A percentile compares a stretch with the other conserved stretches of the same genome.
phyloP scores from a whole-genome alignment of 2,329 filamentous ascomycete genomes.

The Dactylellina drechsleri region DNA sequence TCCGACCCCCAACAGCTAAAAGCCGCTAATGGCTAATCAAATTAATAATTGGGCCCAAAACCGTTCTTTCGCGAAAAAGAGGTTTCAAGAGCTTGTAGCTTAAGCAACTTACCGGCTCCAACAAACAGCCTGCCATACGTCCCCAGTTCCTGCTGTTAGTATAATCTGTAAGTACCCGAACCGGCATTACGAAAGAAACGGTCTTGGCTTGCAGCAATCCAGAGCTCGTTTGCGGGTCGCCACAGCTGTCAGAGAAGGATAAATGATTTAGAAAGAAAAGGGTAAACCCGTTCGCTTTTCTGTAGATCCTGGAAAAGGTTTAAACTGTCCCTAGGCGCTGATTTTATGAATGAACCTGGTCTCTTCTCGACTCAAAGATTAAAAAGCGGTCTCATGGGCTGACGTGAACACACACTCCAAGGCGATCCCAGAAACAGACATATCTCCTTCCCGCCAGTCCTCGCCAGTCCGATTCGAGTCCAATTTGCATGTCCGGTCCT shows the following conservation, averaged over 20 bases:
- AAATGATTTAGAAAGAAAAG: slow-evolving; percentile 9
- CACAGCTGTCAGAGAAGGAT: slow-evolving; percentile 34
- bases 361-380: slow-evolving; percentile 12
- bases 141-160: slow-evolving; percentile 1
- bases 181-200: slow-evolving; percentile 7
- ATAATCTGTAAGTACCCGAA: neutral
- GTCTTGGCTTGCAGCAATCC: slow-evolving; percentile 34
- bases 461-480: neutral
- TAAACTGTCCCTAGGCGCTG: slow-evolving; percentile 2
- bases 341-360: neutral
- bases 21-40: no score
- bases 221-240: slow-evolving; percentile 32
- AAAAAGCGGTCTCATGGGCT: slow-evolving; percentile 22
- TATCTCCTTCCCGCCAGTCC: slow-evolving; percentile 27
- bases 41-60: no score
- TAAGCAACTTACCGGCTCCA: no score
- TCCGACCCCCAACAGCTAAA: no score
- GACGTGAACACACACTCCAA: slow-evolving; percentile 20
- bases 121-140: neutral
- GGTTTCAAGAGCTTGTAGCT: neutral
- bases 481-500: no score
- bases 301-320: slow-evolving; percentile 30
- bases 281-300: slow-evolving; percentile 26
- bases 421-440: slow-evolving; percentile 36
- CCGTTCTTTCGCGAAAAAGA: neutral